These are phyloP conservation scores for Phialemoniopsis sp. DNA, from an alignment of 2,329 filamentous ascomycete species.

Conservation along the genomic window DNA sequence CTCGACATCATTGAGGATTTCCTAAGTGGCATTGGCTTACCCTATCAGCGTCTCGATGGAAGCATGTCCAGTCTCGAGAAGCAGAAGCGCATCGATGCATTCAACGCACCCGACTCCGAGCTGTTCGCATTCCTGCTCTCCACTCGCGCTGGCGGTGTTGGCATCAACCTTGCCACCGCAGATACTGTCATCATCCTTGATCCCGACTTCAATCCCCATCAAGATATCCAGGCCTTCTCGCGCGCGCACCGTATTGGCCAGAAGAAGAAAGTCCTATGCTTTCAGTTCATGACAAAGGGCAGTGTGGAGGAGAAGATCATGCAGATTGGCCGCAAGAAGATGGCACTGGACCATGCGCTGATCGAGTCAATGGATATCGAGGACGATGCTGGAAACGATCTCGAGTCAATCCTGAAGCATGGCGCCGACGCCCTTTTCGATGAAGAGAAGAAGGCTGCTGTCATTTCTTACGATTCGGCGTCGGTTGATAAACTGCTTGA, in stretches of 20 bases:
- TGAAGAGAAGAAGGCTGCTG: conserved; percentile 63
- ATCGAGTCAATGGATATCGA: conserved; percentile 88
- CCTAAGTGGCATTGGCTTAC: conserved; percentile 67
- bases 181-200: conserved; percentile 98
- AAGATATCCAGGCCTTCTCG: conserved; percentile 93
- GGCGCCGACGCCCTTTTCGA: conserved; percentile 85
- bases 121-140: conserved; percentile 91
- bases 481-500: conserved; percentile 92
- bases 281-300: conserved; percentile 86
- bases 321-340: conserved; percentile 91
- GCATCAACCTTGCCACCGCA: conserved; percentile 94
- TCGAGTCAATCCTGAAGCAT: conserved; percentile 84
- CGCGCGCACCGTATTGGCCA: conserved; percentile 95
- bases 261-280: conserved; percentile 91
- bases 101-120: conserved; percentile 78
- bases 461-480: conserved; percentile 76
- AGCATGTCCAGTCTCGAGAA: conserved; percentile 76
- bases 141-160: conserved; percentile 91
- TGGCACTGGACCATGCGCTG: conserved; percentile 90
- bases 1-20: conserved; percentile 93
- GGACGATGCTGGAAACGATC: conserved; percentile 72
- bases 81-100: conserved; percentile 90
- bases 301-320: conserved; percentile 95
- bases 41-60: conserved; percentile 83
- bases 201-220: conserved; percentile 95